Conservation (phyloP, 2,329 filamentous ascomycete genomes). For the Tolypocladium tropicale region DNA sequence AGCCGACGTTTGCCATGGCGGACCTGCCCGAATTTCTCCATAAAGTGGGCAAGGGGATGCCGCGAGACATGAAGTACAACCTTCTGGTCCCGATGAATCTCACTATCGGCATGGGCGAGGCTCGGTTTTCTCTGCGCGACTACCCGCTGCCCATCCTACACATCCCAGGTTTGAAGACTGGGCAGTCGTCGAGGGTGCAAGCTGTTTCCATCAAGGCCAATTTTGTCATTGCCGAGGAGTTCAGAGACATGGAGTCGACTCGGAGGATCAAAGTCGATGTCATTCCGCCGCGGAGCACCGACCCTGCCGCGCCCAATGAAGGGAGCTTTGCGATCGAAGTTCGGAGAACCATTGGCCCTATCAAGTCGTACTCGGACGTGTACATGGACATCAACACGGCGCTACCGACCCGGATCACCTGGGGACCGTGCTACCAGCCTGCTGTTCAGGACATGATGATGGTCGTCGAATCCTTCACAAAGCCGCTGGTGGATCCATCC, state of each 20-base stretch:
- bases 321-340: slow-evolving; percentile 77
- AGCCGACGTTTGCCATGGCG: slow-evolving; percentile 78
- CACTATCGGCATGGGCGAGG: slow-evolving; percentile 83
- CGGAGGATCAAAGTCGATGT: slow-evolving; percentile 75
- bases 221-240: slow-evolving; percentile 95
- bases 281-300: slow-evolving; percentile 56
- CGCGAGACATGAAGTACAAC: slow-evolving; percentile 79
- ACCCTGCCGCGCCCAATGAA: slow-evolving; percentile 42
- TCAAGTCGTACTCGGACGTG: slow-evolving; percentile 95
- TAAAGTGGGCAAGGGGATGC: slow-evolving; percentile 93
- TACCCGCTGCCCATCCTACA: slow-evolving; percentile 90
- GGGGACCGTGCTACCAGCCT: slow-evolving; percentile 95
- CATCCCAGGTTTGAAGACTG: slow-evolving; percentile 70
- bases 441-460: slow-evolving; percentile 99
- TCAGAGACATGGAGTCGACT: slow-evolving; percentile 67
- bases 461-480: slow-evolving; percentile 94
- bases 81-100: slow-evolving; percentile 85
- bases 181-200: slow-evolving; percentile 70
- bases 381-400: slow-evolving; percentile 86
- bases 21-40: slow-evolving; percentile 79
- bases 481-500: slow-evolving; percentile 86
- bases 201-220: slow-evolving; percentile 78
- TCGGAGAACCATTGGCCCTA: slow-evolving; percentile 79
- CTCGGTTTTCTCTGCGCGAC: slow-evolving; percentile 75
- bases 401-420: slow-evolving; percentile 85